These are phyloP conservation scores for Fagopyrum homotropicum DNA, from an alignment of 148 eudicot species.

Conservation along the genomic window DNA sequence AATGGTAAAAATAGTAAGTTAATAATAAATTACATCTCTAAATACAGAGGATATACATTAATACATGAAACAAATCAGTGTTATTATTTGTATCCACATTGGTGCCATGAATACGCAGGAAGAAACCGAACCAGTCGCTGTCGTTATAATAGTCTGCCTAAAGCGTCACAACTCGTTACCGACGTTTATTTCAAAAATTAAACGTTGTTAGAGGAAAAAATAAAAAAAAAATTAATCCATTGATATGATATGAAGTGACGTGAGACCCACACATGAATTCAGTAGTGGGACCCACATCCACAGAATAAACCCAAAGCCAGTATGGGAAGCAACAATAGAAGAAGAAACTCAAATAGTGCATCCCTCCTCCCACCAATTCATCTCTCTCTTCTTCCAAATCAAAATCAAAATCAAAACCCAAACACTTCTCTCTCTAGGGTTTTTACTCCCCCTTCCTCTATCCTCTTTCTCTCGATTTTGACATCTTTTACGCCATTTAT, in stretches of 20 bases:
- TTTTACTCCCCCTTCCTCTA: conserved; percentile 7
- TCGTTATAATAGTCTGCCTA: background rate
- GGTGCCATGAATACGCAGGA: background rate
- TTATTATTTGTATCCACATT: too few species aligned
- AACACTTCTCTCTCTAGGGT: conserved; percentile 22
- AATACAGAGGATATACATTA: too few species aligned
- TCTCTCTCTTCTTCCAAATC: conserved; percentile 2
- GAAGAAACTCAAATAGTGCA: conserved; percentile 20
- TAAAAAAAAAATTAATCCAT: too few species aligned
- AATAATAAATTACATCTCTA: too few species aligned
- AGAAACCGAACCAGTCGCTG: background rate
- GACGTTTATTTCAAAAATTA: background rate
- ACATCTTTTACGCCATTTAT: background rate
- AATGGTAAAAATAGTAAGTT: too few species aligned
- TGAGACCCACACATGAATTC: conserved; percentile 9
- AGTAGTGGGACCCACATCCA: conserved; percentile 1
- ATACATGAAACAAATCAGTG: too few species aligned
- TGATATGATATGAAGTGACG: conserved; percentile 1
- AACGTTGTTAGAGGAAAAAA: background rate
- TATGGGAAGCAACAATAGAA: background rate
- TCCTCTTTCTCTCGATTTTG: background rate
- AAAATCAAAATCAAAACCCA: background rate
- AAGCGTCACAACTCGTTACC: background rate
- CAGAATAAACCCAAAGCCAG: conserved; percentile 12
- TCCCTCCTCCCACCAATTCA: conserved; percentile 9